Evolutionary conservation across 1,139 yeast species (phyloP).

Genomic region (Arxiozyma slooffiae): DNA sequence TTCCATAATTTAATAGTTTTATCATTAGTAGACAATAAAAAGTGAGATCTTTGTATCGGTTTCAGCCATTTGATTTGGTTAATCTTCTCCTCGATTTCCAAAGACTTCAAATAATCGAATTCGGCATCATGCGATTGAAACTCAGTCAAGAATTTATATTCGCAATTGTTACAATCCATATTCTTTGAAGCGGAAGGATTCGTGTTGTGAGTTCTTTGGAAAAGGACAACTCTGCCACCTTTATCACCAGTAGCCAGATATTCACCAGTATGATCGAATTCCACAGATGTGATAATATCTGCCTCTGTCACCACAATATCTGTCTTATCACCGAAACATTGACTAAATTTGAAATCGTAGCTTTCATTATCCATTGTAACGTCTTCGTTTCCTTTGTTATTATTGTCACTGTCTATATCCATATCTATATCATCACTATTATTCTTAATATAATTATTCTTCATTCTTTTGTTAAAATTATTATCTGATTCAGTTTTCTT

Average conservation of each 20-base stretch:
- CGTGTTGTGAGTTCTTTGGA: constrained; percentile 63
- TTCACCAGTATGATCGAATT: constrained; percentile 91
- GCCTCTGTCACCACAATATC: constrained; percentile 97
- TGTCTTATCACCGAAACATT: constrained; percentile 97
- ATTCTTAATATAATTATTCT: background rate
- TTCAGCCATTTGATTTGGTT: constrained; percentile 95
- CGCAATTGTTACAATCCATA: constrained; percentile 43
- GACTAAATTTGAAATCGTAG: constrained; percentile 51
- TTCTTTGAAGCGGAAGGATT: background rate
- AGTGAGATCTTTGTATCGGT: constrained; percentile 79
- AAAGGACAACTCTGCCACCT: constrained; percentile 94
- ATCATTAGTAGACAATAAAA: constrained; percentile 85
- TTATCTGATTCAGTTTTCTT: background rate
- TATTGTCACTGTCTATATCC: background rate
- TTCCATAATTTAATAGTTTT: constrained; percentile 98
- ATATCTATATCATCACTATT: background rate
- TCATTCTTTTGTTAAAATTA: constrained; percentile 1
- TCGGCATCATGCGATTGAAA: constrained; percentile 98
- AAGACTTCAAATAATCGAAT: constrained; percentile 88
- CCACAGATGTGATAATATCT: constrained; percentile 93
- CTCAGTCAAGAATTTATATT: constrained; percentile 91
- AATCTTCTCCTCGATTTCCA: constrained; percentile 96
- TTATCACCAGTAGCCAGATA: constrained; percentile 96
- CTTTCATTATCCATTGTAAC: constrained; percentile 10
- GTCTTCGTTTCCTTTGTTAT: background rate